Percentiles rank a stretch among this genome's conserved stretches.
Evolutionary conservation across 805 yeast genomes (phyloP).

Genomic region (Wickerhamiella domercqiae): DNA sequence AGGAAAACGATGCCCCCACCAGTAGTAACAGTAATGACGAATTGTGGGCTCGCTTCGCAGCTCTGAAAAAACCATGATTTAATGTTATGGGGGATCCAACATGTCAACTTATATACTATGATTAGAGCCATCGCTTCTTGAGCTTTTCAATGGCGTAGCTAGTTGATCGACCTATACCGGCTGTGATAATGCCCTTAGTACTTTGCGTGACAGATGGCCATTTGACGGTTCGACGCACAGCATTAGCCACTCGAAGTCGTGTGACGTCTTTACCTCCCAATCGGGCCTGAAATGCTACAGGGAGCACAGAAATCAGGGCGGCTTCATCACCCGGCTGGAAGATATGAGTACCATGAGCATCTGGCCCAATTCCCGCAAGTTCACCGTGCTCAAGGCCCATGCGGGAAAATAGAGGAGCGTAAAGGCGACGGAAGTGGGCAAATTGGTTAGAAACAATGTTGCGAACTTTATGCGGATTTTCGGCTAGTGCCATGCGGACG

Average conservation of each 20-base stretch:
- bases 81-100: neutral
- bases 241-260: constrained; percentile 22
- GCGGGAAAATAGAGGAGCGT: constrained; percentile 44
- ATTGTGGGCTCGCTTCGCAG: constrained; percentile 18
- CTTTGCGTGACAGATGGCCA: constrained; percentile 64
- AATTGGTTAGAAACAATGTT: constrained; percentile 76
- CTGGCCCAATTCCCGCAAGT: constrained; percentile 13
- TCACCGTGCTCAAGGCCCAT: constrained; percentile 25
- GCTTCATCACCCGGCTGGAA: constrained; percentile 23
- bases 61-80: constrained; percentile 8
- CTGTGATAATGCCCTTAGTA: constrained; percentile 70
- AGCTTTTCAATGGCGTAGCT: constrained; percentile 16
- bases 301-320: constrained; percentile 33
- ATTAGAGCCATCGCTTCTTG: constrained; percentile 11
- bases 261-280: constrained; percentile 21
- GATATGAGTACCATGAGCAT: constrained; percentile 20
- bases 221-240: constrained; percentile 42
- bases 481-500: constrained; percentile 74
- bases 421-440: constrained; percentile 50
- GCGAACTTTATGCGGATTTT: constrained; percentile 73
- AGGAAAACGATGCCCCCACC: constrained; percentile 1
- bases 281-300: constrained; percentile 32
- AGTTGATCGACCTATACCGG: constrained; percentile 35
- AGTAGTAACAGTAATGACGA: constrained; percentile 10
- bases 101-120: too few relatives aligned